Percentiles rank a stretch among this genome's conserved stretches.
Evolutionary conservation across 495 filamentous ascomycete genomes (phyloP).

Genomic region (Penicillium flavigenum): DNA sequence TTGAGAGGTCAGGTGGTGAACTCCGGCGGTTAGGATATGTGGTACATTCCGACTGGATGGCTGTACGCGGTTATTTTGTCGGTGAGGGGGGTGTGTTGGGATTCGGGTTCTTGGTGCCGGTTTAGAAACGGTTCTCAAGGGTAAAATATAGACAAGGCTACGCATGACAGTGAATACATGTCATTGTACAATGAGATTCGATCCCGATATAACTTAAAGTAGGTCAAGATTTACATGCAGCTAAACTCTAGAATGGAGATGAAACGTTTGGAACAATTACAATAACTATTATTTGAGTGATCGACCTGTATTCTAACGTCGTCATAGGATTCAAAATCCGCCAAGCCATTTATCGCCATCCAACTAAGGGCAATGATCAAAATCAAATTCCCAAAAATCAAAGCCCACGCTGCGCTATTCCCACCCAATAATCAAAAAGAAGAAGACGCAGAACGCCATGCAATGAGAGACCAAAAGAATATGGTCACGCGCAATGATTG

Average conservation of each 20-base stretch:
- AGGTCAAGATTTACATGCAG: conserved; percentile 21
- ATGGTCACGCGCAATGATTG: conserved; percentile 9
- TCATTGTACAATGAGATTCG: background rate
- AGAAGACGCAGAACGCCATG: conserved; percentile 22
- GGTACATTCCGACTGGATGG: conserved; percentile 8
- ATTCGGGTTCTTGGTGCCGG: background rate
- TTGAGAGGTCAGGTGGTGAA: conserved; percentile 9
- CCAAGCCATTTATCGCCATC: conserved; percentile 1
- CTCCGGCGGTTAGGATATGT: background rate
- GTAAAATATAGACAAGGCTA: background rate
- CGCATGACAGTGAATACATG: background rate
- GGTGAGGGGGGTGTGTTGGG: background rate
- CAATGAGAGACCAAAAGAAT: conserved; percentile 22
- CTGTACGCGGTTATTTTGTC: background rate
- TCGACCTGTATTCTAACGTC: conserved; percentile 29
- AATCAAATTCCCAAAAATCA: background rate
- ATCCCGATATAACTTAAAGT: conserved; percentile 21
- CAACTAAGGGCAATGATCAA: conserved; percentile 3
- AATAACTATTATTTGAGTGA: conserved; percentile 15
- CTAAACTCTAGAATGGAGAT: conserved; percentile 16
- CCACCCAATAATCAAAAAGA: background rate
- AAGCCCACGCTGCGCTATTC: conserved; percentile 16
- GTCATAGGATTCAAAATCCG: conserved; percentile 2
- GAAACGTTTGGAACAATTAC: background rate
- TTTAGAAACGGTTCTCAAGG: background rate